Conservation (phyloP, 139 green algal genomes). For the Ettlia oleoabundans region DNA sequence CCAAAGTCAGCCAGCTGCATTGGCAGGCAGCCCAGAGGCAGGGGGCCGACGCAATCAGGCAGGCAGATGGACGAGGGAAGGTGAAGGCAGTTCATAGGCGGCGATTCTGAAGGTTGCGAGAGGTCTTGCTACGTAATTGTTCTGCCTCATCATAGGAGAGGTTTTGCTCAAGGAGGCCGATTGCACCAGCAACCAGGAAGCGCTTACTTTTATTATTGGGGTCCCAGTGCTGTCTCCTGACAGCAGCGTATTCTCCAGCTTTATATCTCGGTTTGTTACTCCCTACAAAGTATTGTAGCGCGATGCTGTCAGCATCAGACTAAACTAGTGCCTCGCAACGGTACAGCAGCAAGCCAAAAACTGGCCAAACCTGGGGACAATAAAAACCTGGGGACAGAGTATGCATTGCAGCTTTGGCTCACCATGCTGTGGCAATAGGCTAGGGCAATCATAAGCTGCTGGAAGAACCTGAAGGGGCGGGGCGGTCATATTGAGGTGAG, state of each 20-base stretch:
- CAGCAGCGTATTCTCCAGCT: constrained; percentile 98
- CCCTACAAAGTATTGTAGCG: constrained; percentile 42
- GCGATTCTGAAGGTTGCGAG: no score
- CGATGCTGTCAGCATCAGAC: background rate
- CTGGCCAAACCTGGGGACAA: no score
- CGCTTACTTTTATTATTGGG: no score
- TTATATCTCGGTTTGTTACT: constrained; percentile 89
- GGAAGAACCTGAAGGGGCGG: constrained; percentile 84
- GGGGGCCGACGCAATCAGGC: background rate
- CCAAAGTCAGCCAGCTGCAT: constrained; percentile 68
- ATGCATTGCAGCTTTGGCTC: constrained; percentile 22
- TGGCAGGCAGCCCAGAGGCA: background rate
- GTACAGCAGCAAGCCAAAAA: no score
- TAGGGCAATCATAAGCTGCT: constrained; percentile 96
- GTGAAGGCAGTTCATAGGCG: no score
- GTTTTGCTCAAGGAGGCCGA: no score
- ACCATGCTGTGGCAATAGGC: constrained; percentile 94
- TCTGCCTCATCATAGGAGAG: no score
- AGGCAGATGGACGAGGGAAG: background rate
- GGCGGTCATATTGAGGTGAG: background rate
- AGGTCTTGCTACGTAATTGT: no score
- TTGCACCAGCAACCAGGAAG: background rate
- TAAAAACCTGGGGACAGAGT: no score
- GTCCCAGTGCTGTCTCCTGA: constrained; percentile 59
- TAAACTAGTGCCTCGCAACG: no score